phyloP scores from a whole-genome alignment of 305 asterid species.

The Solanum hybrid region DNA sequence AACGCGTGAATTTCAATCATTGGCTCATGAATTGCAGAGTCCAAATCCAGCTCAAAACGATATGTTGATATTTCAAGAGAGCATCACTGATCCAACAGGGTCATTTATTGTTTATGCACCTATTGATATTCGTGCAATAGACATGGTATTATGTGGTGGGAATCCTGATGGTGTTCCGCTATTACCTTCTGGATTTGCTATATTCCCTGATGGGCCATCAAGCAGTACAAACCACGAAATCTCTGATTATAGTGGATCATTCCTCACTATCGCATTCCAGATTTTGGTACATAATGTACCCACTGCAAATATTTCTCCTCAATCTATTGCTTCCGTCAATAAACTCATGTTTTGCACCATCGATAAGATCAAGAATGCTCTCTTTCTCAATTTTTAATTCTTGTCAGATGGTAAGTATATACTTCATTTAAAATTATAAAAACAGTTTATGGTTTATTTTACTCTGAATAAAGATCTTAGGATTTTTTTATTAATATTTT shows the following conservation, averaged over 20 bases:
- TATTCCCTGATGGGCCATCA: background rate
- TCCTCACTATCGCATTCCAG: conserved; percentile 16
- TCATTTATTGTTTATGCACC: conserved; percentile 18
- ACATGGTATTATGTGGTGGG: background rate
- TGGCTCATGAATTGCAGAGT: background rate
- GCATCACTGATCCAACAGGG: conserved; percentile 3
- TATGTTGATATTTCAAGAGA: conserved; percentile 13
- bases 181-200: conserved; percentile 18
- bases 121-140: background rate
- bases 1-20: background rate
- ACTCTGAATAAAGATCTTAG: background rate
- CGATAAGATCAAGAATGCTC: no score
- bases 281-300: conserved; percentile 1
- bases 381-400: no score
- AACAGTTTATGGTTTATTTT: no score
- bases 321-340: background rate
- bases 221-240: no score
- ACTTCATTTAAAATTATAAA: no score
- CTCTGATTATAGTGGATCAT: conserved; percentile 2
- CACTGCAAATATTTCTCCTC: background rate
- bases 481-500: no score
- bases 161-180: conserved; percentile 1
- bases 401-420: no score
- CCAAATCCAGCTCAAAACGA: conserved; percentile 4
- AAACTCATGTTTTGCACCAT: no score